Evolutionary conservation across 1,284 basidiomycete genomes (phyloP), one percentile per base, ranked within the genome.

Genomic region (Volvariella volvacea): DNA sequence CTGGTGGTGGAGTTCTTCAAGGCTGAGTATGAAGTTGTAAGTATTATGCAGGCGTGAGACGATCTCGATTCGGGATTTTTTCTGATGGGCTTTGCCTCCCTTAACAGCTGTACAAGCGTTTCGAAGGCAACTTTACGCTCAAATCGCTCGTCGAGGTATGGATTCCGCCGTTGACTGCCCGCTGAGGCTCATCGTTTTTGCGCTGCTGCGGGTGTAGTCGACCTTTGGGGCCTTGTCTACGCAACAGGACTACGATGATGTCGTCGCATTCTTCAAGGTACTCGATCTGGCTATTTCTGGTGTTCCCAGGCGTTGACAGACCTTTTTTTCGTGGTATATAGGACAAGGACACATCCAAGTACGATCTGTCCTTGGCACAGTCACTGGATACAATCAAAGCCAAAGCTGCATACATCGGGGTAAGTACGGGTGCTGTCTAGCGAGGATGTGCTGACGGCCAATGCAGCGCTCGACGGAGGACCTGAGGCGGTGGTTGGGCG

Each of bases 201-300:
- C 15, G 17, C 31, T 50, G 33, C 51, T 22, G 30, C 30, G 38
- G 41, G 28, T 40, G 33, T 48, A 83, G 79, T 66, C 68, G 45
- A 69, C 80, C 4, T 80, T 92, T 63, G 64, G 66, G 22, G 63
- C 66, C 32, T 70, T 96, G 48, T 78, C 83, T 15, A 78, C 74
- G 15, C 68, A 83, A 52, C 65, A 80, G 52, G 93, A 96, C 64
- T 74, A 80, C 20, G 63, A 80, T 41, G 71, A 71, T 4, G 74
- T 82, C 17, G 76, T 79, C 42, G 70, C 62, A 2, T 93, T 88
- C 70, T 87, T 86, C 64, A 74, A 80, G 70, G 78, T 76, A 43
- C 65, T 44, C 28, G 36, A 28, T 48, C 36, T 20, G 34, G 34
- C 19, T n/a, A 28, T 28, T 43, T 39, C 41, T 46, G 30, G 30